Percentiles rank a stretch among this genome's conserved stretches.
These are phyloP conservation scores for Metarhizium album DNA, from an alignment of 2,329 filamentous ascomycete genomes.

Conservation along the genomic window DNA sequence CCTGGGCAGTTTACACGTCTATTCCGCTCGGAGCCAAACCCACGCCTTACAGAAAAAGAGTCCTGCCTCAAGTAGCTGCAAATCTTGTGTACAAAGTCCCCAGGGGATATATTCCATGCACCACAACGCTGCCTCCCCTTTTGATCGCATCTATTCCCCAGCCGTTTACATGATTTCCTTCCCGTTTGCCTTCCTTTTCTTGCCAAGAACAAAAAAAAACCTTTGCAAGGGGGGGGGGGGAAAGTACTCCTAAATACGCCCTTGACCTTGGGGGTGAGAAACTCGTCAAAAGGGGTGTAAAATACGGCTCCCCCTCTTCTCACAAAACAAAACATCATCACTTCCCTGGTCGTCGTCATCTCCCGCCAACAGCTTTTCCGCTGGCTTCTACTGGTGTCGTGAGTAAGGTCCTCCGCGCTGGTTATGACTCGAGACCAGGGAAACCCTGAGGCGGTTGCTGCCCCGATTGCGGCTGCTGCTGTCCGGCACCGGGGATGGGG, in stretches of 20 bases:
- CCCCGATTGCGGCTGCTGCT: constrained; percentile 10
- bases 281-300: not conserved
- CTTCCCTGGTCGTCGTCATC: not conserved
- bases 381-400: not conserved
- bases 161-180: not conserved
- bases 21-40: not conserved
- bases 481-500: constrained; percentile 28
- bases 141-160: not conserved
- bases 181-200: not conserved
- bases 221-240: too few species aligned
- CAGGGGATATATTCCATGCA: not conserved
- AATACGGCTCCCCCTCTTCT: not conserved
- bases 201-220: not conserved
- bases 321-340: not conserved
- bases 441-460: constrained; percentile 4
- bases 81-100: constrained; percentile 3
- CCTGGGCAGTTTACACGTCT: not conserved
- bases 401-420: not conserved
- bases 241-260: constrained; percentile 5
- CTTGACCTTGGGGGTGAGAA: not conserved
- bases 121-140: not conserved
- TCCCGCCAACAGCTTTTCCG: not conserved
- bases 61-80: constrained; percentile 1
- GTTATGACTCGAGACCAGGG: constrained; percentile 1
- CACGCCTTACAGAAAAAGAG: not conserved